These are phyloP conservation scores for Rhypophila decipiens DNA, from an alignment of 495 filamentous ascomycete genomes.

Conservation along the genomic window DNA sequence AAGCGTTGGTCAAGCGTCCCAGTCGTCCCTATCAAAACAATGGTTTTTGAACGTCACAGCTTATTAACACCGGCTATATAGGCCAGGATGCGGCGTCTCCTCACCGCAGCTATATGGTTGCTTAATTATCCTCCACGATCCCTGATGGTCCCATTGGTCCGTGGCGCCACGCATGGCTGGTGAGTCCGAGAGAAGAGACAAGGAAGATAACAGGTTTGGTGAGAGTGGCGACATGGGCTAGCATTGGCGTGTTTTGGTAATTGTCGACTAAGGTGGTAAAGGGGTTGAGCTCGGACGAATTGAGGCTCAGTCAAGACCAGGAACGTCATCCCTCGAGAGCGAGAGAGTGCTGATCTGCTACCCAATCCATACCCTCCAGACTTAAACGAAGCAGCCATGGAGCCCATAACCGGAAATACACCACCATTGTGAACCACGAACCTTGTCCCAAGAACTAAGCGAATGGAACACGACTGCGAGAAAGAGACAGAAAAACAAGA, in stretches of 20 bases:
- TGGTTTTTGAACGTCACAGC: neutral
- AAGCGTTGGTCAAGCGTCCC: neutral
- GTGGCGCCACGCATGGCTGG: neutral
- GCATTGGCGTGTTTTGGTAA: neutral
- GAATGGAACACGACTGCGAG: neutral
- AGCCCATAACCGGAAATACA: neutral
- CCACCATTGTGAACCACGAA: neutral
- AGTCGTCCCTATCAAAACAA: neutral
- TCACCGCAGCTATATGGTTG: no score
- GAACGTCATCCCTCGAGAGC: neutral
- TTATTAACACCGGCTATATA: neutral
- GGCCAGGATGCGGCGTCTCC: neutral
- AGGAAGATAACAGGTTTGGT: neutral
- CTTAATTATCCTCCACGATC: no score
- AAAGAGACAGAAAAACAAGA: neutral
- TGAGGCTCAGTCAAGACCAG: neutral
- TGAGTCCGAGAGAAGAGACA: neutral
- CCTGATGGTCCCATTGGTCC: neutral
- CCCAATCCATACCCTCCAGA: neutral
- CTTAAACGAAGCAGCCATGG: neutral
- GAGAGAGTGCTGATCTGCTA: neutral
- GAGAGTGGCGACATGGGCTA: neutral
- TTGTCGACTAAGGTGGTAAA: neutral
- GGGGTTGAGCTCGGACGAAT: neutral
- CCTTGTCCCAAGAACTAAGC: neutral